phyloP scores from a whole-genome alignment of 192 early-diverging fungal species.

The Coemansia sp. region DNA sequence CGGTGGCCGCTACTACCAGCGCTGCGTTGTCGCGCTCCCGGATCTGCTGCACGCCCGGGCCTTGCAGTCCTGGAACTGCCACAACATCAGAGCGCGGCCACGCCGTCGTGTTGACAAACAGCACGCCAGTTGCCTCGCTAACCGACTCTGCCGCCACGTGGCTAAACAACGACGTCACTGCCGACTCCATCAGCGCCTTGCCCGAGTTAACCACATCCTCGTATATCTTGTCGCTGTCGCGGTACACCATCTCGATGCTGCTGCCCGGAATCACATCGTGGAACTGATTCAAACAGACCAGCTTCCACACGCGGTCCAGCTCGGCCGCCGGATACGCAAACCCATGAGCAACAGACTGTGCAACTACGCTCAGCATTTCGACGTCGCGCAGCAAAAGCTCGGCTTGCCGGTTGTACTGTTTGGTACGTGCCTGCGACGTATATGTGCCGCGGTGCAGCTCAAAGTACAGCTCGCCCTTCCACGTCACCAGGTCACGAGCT shows the following conservation, averaged over 20 bases:
- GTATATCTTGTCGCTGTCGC: slow-evolving; percentile 69
- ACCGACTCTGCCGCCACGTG: slow-evolving; percentile 6
- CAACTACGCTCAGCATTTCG: slow-evolving; percentile 70
- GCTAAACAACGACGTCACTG: slow-evolving; percentile 46
- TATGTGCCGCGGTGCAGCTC: slow-evolving; percentile 98
- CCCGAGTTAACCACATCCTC: slow-evolving; percentile 41
- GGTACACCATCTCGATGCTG: slow-evolving; percentile 86
- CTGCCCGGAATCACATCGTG: slow-evolving; percentile 96
- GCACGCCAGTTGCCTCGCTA: slow-evolving; percentile 27
- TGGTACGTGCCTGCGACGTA: slow-evolving; percentile 85
- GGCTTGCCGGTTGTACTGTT: slow-evolving; percentile 80
- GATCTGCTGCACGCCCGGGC: slow-evolving; percentile 21
- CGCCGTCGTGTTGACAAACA: slow-evolving; percentile 65
- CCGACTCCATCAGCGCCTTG: slow-evolving; percentile 44
- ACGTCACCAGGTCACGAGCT: slow-evolving; percentile 68
- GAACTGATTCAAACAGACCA: slow-evolving; percentile 91
- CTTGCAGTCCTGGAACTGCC: slow-evolving; percentile 53
- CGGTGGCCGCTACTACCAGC: slow-evolving; percentile 27
- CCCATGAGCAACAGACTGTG: slow-evolving; percentile 9
- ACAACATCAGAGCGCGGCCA: slow-evolving; percentile 74
- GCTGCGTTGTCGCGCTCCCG: slow-evolving; percentile 27
- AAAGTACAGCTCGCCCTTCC: slow-evolving; percentile 98
- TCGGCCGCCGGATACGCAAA: slow-evolving; percentile 71
- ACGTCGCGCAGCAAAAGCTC: slow-evolving; percentile 85
- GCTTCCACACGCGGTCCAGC: slow-evolving; percentile 85